Evolutionary conservation across 2,329 filamentous ascomycete genomes (phyloP).

Genomic region (Epichloe amarillans): DNA sequence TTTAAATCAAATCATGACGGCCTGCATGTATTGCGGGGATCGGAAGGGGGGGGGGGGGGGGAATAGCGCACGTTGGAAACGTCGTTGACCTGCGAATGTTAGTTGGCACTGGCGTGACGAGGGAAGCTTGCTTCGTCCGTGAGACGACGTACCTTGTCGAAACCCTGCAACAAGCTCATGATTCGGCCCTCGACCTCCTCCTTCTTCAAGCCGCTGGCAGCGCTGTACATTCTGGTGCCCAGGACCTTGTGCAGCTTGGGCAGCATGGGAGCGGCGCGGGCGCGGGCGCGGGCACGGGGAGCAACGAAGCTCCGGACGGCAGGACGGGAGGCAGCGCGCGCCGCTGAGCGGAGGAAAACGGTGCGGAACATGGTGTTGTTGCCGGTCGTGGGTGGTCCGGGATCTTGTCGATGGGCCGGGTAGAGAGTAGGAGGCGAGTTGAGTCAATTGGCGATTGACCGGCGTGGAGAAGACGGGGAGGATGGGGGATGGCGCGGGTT

Average conservation of each 20-base stretch:
- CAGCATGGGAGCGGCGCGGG: conserved; percentile 38
- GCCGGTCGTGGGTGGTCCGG: background rate
- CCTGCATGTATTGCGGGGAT: no score
- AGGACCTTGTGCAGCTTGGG: conserved; percentile 36
- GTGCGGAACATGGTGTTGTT: conserved; percentile 66
- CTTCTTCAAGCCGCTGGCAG: conserved; percentile 63
- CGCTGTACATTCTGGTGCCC: conserved; percentile 74
- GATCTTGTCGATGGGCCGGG: background rate
- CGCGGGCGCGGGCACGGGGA: conserved; percentile 34
- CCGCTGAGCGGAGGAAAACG: conserved; percentile 66
- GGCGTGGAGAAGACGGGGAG: background rate
- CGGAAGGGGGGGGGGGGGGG: no score
- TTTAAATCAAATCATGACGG: background rate
- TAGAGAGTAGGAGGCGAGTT: background rate
- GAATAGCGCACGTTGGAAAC: conserved; percentile 39
- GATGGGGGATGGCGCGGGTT: background rate
- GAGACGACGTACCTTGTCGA: conserved; percentile 60
- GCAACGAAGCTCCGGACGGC: conserved; percentile 43
- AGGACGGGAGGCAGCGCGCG: conserved; percentile 40
- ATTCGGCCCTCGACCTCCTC: conserved; percentile 84
- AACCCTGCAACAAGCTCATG: conserved; percentile 83
- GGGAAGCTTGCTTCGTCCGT: no score
- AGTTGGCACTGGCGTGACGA: conserved; percentile 12
- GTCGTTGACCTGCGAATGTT: conserved; percentile 48
- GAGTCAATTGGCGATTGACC: conserved; percentile 7